phyloP scores from a whole-genome alignment of 495 filamentous ascomycete species.

The Penicillium manginii region DNA sequence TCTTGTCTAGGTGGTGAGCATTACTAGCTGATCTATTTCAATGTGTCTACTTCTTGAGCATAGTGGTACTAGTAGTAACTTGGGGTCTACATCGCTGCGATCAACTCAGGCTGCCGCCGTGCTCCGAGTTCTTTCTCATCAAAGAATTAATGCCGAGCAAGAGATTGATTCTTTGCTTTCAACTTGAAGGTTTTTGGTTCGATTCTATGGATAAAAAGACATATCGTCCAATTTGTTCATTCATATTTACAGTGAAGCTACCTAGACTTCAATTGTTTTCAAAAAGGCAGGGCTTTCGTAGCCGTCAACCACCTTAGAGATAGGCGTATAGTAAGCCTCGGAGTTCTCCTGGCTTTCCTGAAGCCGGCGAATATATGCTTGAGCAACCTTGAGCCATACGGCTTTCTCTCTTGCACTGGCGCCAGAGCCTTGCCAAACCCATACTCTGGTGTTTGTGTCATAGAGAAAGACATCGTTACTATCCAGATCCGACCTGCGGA shows the following conservation, averaged over 20 bases:
- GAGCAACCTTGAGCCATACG: conserved; percentile 60
- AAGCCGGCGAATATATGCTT: conserved; percentile 55
- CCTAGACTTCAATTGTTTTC: conserved; percentile 31
- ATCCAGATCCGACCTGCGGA: conserved; percentile 50
- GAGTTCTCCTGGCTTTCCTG: conserved; percentile 41
- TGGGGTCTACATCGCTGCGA: too few relatives aligned
- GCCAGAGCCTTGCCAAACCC: conserved; percentile 62
- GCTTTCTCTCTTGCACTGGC: conserved; percentile 59
- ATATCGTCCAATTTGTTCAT: background rate
- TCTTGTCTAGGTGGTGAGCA: too few relatives aligned
- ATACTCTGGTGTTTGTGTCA: conserved; percentile 53
- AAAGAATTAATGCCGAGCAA: too few relatives aligned
- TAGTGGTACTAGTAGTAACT: too few relatives aligned
- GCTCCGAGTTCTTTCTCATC: too few relatives aligned
- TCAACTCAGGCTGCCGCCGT: too few relatives aligned
- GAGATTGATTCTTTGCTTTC: too few relatives aligned
- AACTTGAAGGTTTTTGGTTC: too few relatives aligned
- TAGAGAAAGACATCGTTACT: conserved; percentile 62
- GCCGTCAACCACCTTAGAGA: conserved; percentile 57
- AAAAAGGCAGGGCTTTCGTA: conserved; percentile 56
- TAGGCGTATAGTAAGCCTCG: conserved; percentile 49
- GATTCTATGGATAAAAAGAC: too few relatives aligned
- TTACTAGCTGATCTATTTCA: too few relatives aligned
- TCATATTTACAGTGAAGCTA: background rate
- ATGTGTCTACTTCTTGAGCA: too few relatives aligned